Conservation (phyloP, 192 early-diverging fungal species). For the Mortierella alpina region DNA sequence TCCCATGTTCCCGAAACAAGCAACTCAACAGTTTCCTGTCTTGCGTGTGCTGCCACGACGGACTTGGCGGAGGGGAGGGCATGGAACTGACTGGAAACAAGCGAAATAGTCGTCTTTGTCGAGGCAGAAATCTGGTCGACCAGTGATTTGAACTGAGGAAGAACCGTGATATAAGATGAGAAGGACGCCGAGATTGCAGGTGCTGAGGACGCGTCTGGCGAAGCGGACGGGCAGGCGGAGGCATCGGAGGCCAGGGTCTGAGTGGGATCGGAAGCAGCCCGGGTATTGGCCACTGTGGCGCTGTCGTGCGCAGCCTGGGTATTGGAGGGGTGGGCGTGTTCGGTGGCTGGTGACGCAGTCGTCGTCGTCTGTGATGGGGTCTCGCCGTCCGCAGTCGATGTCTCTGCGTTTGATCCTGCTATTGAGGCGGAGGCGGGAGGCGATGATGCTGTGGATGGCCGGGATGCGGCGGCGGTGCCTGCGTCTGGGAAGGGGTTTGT, state of each 20-base stretch:
- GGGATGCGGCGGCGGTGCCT: constrained; percentile 2
- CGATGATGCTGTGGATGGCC: not conserved
- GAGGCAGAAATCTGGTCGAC: constrained; percentile 39
- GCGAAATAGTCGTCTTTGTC: constrained; percentile 33
- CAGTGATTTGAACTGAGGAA: constrained; percentile 38
- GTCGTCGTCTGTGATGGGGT: not conserved
- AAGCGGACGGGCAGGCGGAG: not conserved
- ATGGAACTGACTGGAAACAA: constrained; percentile 50
- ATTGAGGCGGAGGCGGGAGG: not conserved
- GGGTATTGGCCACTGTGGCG: too few species aligned
- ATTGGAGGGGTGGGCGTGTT: not conserved
- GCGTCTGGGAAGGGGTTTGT: constrained; percentile 16
- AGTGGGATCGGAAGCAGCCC: too few species aligned
- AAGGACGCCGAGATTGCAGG: constrained; percentile 10
- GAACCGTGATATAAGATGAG: constrained; percentile 20
- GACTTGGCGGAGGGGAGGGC: constrained; percentile 39
- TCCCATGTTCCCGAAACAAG: constrained; percentile 51
- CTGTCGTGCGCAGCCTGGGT: constrained; percentile 1
- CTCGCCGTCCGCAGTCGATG: not conserved
- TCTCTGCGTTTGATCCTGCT: not conserved
- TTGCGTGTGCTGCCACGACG: constrained; percentile 30
- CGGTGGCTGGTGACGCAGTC: not conserved
- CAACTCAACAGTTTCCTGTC: constrained; percentile 46
- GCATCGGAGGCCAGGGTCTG: too few species aligned
- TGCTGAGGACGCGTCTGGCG: too few species aligned